These are phyloP conservation scores for Lachnellula cervina DNA, from an alignment of 2,329 filamentous ascomycete species.

Conservation along the genomic window DNA sequence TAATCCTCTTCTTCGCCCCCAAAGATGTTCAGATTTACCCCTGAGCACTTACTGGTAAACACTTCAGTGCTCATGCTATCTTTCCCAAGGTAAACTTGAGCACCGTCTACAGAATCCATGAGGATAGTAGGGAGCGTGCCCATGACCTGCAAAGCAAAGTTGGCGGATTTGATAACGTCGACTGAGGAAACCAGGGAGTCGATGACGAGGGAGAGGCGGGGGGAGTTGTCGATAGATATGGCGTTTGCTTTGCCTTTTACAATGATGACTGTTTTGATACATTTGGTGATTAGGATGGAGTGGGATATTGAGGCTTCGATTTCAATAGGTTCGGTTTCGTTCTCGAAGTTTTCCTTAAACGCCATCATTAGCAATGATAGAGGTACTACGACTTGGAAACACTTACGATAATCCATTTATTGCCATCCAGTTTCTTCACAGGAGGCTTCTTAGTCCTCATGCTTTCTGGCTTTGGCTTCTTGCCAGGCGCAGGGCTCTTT, in stretches of 20 bases:
- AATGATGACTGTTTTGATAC: conserved; percentile 85
- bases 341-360: conserved; percentile 81
- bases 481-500: conserved; percentile 84
- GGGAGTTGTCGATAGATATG: conserved; percentile 90
- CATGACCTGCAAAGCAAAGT: conserved; percentile 90
- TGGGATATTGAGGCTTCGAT: conserved; percentile 79
- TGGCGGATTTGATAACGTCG: conserved; percentile 91
- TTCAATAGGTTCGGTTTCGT: conserved; percentile 65
- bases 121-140: conserved; percentile 82
- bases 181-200: conserved; percentile 87
- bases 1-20: conserved; percentile 70
- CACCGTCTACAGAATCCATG: conserved; percentile 89
- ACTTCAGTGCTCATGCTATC: conserved; percentile 75
- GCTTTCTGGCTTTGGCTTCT: conserved; percentile 80
- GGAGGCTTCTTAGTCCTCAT: conserved; percentile 80
- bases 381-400: too few species aligned
- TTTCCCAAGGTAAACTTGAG: conserved; percentile 78
- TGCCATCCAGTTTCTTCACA: conserved; percentile 74
- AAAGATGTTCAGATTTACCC: conserved; percentile 83
- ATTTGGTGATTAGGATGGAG: conserved; percentile 86
- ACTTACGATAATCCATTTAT: conserved; percentile 85
- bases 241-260: conserved; percentile 93
- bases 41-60: conserved; percentile 82
- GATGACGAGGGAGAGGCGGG: conserved; percentile 76
- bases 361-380: not conserved